These are phyloP conservation scores for Lecanosticta acicola DNA, from an alignment of 2,329 filamentous ascomycete genomes.

Conservation along the genomic window DNA sequence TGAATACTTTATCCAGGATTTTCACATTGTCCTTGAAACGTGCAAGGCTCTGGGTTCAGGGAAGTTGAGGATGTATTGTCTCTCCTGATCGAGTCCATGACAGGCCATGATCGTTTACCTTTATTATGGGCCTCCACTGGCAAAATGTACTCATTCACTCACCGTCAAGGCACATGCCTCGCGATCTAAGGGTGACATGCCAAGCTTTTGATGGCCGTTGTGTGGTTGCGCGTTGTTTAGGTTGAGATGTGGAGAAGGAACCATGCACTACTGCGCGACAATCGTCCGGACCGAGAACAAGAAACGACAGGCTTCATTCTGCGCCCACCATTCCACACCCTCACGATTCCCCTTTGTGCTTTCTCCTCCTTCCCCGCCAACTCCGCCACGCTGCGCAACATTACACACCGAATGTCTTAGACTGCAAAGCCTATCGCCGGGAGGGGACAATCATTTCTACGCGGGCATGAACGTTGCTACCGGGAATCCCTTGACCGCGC, in stretches of 20 bases:
- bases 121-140: too few species aligned
- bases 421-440: too few species aligned
- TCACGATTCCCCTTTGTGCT: slow-evolving; percentile 1
- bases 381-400: neutral
- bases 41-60: too few species aligned
- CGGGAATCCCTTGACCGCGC: neutral
- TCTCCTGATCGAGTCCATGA: too few species aligned
- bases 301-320: too few species aligned
- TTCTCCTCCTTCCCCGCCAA: too few species aligned
- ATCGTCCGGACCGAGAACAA: neutral
- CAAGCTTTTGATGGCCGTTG: neutral
- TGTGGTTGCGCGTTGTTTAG: neutral
- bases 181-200: neutral
- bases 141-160: neutral
- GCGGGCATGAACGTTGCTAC: neutral
- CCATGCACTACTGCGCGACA: neutral
- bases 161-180: neutral
- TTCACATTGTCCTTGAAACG: too few species aligned
- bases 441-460: neutral
- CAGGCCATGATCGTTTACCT: too few species aligned
- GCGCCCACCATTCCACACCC: too few species aligned
- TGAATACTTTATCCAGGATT: neutral
- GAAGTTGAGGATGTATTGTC: too few species aligned
- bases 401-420: neutral
- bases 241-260: neutral